Percentiles rank a stretch among this genome's conserved stretches.
phyloP scores from a whole-genome alignment of 176 grass and related monocot species.

The Avena eriantha region DNA sequence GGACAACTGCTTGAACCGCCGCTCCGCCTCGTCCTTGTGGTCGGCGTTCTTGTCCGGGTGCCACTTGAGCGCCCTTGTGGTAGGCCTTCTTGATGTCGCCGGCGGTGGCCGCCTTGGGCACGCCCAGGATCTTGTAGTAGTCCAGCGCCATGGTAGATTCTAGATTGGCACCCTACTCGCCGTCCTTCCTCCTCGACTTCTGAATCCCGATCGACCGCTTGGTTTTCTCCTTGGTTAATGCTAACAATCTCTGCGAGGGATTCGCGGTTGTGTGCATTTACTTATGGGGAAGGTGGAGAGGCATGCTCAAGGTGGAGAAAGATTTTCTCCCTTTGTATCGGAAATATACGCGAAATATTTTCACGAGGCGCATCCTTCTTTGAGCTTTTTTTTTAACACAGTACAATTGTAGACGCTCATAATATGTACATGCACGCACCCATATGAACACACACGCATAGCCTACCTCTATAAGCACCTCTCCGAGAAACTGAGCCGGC shows the following conservation, averaged over 20 bases:
- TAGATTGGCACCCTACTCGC: neutral
- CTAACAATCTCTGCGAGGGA: neutral
- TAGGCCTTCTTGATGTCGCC: too few relatives aligned
- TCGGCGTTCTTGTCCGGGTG: too few relatives aligned
- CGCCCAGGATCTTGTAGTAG: neutral
- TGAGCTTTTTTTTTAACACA: too few relatives aligned
- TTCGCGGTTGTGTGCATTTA: neutral
- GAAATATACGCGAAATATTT: neutral
- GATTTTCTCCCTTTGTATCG: neutral
- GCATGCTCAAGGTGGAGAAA: neutral
- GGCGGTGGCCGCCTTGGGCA: too few relatives aligned
- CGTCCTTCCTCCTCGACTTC: neutral
- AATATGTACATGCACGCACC: too few relatives aligned
- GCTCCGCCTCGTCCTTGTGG: too few relatives aligned
- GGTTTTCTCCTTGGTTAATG: neutral
- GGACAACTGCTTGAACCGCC: too few relatives aligned
- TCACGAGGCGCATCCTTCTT: neutral
- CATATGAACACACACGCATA: too few relatives aligned
- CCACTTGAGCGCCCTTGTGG: too few relatives aligned
- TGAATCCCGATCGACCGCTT: neutral
- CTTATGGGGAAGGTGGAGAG: neutral
- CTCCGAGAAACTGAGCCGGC: too few relatives aligned
- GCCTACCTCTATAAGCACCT: too few relatives aligned
- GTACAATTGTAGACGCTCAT: too few relatives aligned
- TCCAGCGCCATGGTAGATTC: neutral